Conservation (phyloP, 75 land plant genomes). For the Pseudotsuga menziesii region DNA sequence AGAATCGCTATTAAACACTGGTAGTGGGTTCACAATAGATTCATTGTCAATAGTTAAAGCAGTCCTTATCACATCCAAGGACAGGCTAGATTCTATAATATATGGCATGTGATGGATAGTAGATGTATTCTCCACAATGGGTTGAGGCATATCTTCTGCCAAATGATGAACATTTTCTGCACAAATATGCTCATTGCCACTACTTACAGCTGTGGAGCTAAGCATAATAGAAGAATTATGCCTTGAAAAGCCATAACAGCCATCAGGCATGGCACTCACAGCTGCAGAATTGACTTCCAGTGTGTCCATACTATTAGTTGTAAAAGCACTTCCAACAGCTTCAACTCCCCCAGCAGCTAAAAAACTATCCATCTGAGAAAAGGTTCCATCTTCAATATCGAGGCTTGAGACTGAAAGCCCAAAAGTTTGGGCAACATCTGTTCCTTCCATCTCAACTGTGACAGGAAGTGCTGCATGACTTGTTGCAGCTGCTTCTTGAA, state of each 20-base stretch:
- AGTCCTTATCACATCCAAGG: background rate
- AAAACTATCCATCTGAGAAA: slow-evolving; percentile 33
- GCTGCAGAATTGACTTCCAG: slow-evolving; percentile 8
- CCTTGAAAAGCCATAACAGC: slow-evolving; percentile 7
- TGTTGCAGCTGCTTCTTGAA: background rate
- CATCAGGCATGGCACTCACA: slow-evolving; percentile 3
- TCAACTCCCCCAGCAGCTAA: slow-evolving; percentile 22
- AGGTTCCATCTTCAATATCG: slow-evolving; percentile 18
- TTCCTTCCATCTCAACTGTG: slow-evolving; percentile 9
- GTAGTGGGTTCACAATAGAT: background rate
- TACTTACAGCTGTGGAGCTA: background rate
- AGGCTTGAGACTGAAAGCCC: slow-evolving; percentile 16
- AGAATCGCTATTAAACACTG: background rate
- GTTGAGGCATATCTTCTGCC: slow-evolving; percentile 7
- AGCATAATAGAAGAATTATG: slow-evolving; percentile 6
- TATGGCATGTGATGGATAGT: slow-evolving; percentile 6
- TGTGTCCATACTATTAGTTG: slow-evolving; percentile 6
- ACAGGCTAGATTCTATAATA: slow-evolving; percentile 4
- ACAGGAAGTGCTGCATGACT: background rate
- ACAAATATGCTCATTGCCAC: slow-evolving; percentile 3
- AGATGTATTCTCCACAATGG: slow-evolving; percentile 5
- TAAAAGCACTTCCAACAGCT: slow-evolving; percentile 21
- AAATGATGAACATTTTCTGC: slow-evolving; percentile 4
- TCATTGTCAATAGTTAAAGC: background rate
- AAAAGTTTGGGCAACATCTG: slow-evolving; percentile 11